Base-by-base conservation (phyloP, 768 basidiomycete genomes). In the Termitomyces sp. region DNA sequence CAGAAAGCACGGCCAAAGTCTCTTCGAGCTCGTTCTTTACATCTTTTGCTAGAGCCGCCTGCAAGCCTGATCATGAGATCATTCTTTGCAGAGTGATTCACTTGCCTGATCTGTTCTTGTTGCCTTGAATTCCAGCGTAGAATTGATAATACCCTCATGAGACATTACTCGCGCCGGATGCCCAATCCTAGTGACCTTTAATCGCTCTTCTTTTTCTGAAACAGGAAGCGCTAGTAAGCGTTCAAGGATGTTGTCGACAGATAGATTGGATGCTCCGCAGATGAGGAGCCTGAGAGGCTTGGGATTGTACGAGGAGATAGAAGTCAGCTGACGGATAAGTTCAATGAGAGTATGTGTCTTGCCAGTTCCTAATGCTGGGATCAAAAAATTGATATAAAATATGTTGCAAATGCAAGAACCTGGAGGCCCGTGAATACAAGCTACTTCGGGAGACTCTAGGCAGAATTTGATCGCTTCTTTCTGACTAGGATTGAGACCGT, bases 311-410 rank as follows among this genome's bases (percentile, higher is more conserved):
- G 80, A 64, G 0, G 82, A 77, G 43, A 73, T 67, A 4, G 80
- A 76, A 1, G 86, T 85, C 29, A 95, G 74, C 68, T 98, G 96
- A 34, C 92, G 86, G 61, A 98, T 92, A 55, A 97, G 83, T 72
- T 99, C 96, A 38, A 98, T 89, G 17, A 99, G 80, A 0, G 96
- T 97, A 66, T 94, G 92, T 0, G 96, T 99, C 78, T 98, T 98
- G 7, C 96, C 96, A 2, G 95, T 96, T 61, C 92, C 88, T 87
- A 54, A 25, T 1, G 10, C 9, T 25, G 53, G 50, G 57, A 47
- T 38, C 8, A 52, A 6, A 57, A 49, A 32, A 36, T 51, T 25
- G 25, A 47, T 51, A 38, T 31, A 9, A 47, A 48, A 38, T 5
- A 32, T 7, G 10, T 46, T 15, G 38, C n/a, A 40, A 20, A 10